Evolutionary conservation across 768 basidiomycete species (phyloP), one percentile per base, ranked within the genome.

Genomic region (Chlorophyllum brunneum): DNA sequence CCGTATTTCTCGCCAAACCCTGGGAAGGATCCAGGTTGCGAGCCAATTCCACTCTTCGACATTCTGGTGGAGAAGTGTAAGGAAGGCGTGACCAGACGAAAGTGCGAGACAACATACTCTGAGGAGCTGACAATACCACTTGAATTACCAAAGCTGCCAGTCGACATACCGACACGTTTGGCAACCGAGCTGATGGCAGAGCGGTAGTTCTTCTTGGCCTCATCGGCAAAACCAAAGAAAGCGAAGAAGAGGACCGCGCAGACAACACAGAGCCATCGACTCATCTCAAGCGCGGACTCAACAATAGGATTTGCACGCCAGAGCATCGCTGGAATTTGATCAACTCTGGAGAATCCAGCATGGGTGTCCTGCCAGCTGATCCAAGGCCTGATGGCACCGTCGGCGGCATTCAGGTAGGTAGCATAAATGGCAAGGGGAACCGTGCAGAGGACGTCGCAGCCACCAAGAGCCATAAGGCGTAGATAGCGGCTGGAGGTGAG

Each of bases 181-280:
- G 73, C 68, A 22, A 79, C 68, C 1, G 70, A 68, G 29, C 51
- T 37, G 54, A 73, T 64, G 0, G 69, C 72, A 5, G 63, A 61
- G 8, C 70, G 65, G 59, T 86, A 86, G 56, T 80, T 67, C 59
- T 70, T 76, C 52, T 72, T 67, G 23, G 84, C 82, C 60, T 86
- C 85, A 22, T 76, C 73, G 8, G 78, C 80, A 46, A 85, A 78
- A 1, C 83, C 85, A 59, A 88, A 87, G 70, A 83, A 79, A n/a
- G 63, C 64, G 60, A 86, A 87, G 70, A 87, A 86, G 37, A 78
- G 11, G 54, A 84, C 63, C 2, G 80, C 77, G 56, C 75, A 78
- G 29, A 73, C 55, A 6, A 80, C 55, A 15, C 69, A 58, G 20
- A 70, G 47, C 81, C 81, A 82, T 45, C 82, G 74, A 4, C 64